Percentiles rank a stretch among this genome's conserved stretches.
Conservation (phyloP, 768 basidiomycete species). For the Hysterangium stoloniferum region DNA sequence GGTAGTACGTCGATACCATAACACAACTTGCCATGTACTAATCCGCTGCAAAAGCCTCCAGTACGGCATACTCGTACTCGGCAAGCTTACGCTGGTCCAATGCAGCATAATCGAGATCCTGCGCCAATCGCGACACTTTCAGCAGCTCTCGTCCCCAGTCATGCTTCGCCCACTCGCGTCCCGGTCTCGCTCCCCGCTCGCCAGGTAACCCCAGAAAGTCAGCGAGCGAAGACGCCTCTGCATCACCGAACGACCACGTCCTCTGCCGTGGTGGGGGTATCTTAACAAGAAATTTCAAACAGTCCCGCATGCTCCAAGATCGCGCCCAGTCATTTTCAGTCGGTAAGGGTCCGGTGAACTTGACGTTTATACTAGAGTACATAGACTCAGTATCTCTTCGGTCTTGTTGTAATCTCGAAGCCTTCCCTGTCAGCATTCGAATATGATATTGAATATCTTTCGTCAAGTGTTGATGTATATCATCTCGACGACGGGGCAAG, state of each 20-base stretch:
- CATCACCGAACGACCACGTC: background rate
- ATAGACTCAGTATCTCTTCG: conserved; percentile 9
- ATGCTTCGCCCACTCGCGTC: conserved; percentile 8
- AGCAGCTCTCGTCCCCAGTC: conserved; percentile 10
- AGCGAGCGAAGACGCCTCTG: conserved; percentile 11
- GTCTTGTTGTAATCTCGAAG: conserved; percentile 9
- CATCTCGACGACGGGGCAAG: conserved; percentile 6
- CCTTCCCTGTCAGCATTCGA: conserved; percentile 5
- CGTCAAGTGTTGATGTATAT: conserved; percentile 8
- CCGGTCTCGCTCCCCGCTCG: conserved; percentile 8
- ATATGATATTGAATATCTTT: conserved; percentile 4
- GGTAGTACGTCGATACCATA: too few relatives aligned
- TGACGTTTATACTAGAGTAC: conserved; percentile 8
- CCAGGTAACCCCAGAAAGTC: conserved; percentile 13
- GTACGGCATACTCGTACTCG: conserved; percentile 4
- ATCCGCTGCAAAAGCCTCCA: conserved; percentile 1
- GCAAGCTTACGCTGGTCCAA: background rate
- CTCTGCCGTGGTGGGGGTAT: conserved; percentile 4
- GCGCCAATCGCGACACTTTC: background rate
- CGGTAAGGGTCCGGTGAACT: conserved; percentile 6
- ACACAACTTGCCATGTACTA: too few relatives aligned
- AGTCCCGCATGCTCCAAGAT: conserved; percentile 11
- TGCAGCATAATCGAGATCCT: conserved; percentile 4
- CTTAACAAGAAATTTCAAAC: conserved; percentile 12
- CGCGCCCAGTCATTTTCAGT: conserved; percentile 12